Evolutionary conservation across 805 yeast genomes (phyloP).

Genomic region (Pichia occidentalis): DNA sequence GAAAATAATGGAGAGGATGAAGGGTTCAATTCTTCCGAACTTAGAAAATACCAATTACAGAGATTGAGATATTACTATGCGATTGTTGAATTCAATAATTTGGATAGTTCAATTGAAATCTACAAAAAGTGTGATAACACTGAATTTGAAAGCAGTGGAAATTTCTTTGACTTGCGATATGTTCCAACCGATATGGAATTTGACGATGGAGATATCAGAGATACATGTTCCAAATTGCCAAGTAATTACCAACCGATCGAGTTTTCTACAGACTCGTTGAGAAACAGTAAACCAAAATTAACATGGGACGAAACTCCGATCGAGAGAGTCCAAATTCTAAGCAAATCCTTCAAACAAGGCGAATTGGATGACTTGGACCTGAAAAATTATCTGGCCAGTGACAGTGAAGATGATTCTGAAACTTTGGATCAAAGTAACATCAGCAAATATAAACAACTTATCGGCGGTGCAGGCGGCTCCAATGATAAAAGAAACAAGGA

Average conservation of each 20-base stretch:
- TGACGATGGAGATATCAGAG: constrained; percentile 62
- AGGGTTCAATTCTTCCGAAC: constrained; percentile 65
- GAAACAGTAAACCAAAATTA: constrained; percentile 90
- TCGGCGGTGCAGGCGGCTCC: neutral
- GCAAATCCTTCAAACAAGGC: constrained; percentile 77
- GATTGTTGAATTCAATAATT: constrained; percentile 72
- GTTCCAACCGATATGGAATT: constrained; percentile 92
- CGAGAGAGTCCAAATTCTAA: constrained; percentile 70
- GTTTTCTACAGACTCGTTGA: constrained; percentile 91
- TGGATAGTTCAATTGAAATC: constrained; percentile 63
- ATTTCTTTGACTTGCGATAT: constrained; percentile 84
- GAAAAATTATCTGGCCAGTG: constrained; percentile 85
- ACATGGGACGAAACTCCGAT: constrained; percentile 99
- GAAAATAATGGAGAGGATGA: constrained; percentile 79
- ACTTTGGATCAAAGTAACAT: constrained; percentile 37
- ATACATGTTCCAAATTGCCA: constrained; percentile 66
- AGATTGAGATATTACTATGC: constrained; percentile 92
- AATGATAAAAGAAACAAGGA: constrained; percentile 3
- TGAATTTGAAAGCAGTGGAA: constrained; percentile 93
- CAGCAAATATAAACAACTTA: constrained; percentile 54
- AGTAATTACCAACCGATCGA: constrained; percentile 67
- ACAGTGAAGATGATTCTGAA: constrained; percentile 50
- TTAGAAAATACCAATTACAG: constrained; percentile 88
- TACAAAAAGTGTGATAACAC: constrained; percentile 90
- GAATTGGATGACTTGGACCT: constrained; percentile 90